A percentile compares a stretch with the other conserved stretches of the same genome.
Evolutionary conservation across 2,329 filamentous ascomycete species (phyloP).

Genomic region (Pseudopithomyces chartarum): DNA sequence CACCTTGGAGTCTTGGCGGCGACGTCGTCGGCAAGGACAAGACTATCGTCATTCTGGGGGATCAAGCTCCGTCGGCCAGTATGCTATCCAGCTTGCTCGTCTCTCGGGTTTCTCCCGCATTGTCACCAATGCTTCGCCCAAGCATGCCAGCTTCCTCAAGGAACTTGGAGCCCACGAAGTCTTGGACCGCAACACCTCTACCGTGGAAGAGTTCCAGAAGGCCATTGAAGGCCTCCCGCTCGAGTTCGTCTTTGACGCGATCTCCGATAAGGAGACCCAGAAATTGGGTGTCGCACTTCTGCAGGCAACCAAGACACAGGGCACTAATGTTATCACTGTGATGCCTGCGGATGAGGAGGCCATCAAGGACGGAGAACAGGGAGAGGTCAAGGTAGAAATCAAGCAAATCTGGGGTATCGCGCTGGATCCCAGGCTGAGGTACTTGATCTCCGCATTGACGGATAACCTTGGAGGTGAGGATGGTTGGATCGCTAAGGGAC

Average conservation of each 20-base stretch:
- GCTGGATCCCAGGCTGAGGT: slow-evolving; percentile 6
- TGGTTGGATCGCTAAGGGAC: slow-evolving; percentile 11
- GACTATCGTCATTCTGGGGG: slow-evolving; percentile 47
- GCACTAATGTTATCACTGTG: not conserved
- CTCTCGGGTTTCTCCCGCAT: slow-evolving; percentile 42
- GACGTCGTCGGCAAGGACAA: slow-evolving; percentile 15
- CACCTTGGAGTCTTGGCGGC: slow-evolving; percentile 20
- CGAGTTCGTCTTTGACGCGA: slow-evolving; percentile 15
- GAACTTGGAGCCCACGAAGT: slow-evolving; percentile 36
- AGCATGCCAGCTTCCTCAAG: slow-evolving; percentile 39
- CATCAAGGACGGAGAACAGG: slow-evolving; percentile 4
- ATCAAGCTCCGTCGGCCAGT: slow-evolving; percentile 41
- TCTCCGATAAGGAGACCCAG: slow-evolving; percentile 8
- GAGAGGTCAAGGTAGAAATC: slow-evolving; percentile 8
- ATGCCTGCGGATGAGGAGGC: slow-evolving; percentile 1
- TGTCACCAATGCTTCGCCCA: slow-evolving; percentile 37
- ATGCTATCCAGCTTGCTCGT: slow-evolving; percentile 45
- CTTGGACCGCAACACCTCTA: slow-evolving; percentile 9
- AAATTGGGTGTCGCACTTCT: slow-evolving; percentile 8
- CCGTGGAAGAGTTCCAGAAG: slow-evolving; percentile 3
- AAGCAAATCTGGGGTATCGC: slow-evolving; percentile 12
- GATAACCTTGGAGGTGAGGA: slow-evolving; percentile 12
- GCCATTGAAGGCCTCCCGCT: slow-evolving; percentile 7
- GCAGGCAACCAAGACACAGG: slow-evolving; percentile 6
- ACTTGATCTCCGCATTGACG: slow-evolving; percentile 10